These are phyloP conservation scores for Phytophthora citrophthora DNA, from an alignment of 352 stramenopile genomes.

Conservation along the genomic window DNA sequence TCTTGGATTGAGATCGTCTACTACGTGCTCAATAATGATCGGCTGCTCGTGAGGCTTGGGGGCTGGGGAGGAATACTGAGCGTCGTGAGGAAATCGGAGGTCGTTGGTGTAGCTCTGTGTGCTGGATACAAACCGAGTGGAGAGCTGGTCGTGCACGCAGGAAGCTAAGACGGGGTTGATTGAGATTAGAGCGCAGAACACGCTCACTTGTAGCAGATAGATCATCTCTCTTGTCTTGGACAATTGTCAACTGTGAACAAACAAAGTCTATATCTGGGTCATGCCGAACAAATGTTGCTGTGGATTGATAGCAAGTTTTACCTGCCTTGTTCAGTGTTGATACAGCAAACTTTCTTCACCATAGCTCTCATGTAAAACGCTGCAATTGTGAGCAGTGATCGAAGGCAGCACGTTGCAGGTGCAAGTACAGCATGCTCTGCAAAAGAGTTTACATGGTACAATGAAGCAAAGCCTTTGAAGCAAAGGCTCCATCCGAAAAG, in stretches of 20 bases:
- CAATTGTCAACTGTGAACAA: neutral
- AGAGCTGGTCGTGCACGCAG: slow-evolving; percentile 28
- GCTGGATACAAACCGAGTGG: slow-evolving; percentile 16
- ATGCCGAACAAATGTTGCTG: too few species aligned
- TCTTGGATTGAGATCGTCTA: slow-evolving; percentile 8
- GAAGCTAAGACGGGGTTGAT: neutral
- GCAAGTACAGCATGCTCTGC: too few species aligned
- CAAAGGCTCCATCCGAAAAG: too few species aligned
- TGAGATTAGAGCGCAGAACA: slow-evolving; percentile 1
- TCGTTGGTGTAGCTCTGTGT: slow-evolving; percentile 26
- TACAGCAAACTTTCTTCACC: too few species aligned
- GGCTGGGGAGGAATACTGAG: neutral
- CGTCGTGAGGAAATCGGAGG: slow-evolving; percentile 17
- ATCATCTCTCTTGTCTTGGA: neutral
- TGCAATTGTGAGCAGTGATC: too few species aligned
- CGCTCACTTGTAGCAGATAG: neutral
- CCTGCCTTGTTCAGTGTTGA: too few species aligned
- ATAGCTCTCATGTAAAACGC: too few species aligned
- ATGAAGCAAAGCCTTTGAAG: too few species aligned
- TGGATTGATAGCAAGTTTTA: too few species aligned
- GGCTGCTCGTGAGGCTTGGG: neutral
- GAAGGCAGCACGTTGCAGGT: too few species aligned
- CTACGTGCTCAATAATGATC: slow-evolving; percentile 21
- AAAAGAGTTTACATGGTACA: too few species aligned
- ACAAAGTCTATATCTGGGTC: too few species aligned